phyloP scores from a whole-genome alignment of 1,139 yeast species.

The Suhomyces kunorum region DNA sequence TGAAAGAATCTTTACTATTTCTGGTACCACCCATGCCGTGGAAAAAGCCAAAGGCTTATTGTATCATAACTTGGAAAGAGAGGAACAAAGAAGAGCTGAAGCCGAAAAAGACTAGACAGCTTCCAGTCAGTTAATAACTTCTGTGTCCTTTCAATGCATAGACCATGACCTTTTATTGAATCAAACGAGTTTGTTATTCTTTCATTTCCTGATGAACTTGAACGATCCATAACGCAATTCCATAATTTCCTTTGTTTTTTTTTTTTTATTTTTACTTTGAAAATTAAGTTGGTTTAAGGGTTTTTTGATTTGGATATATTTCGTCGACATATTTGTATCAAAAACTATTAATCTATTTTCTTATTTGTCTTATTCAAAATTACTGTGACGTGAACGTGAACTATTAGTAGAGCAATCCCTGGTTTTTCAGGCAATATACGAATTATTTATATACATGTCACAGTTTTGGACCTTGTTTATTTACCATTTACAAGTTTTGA shows the following conservation, averaged over 20 bases:
- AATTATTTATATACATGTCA: background rate
- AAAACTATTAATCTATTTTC: constrained; percentile 8
- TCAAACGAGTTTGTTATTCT: background rate
- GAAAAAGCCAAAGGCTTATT: constrained; percentile 70
- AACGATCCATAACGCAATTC: background rate
- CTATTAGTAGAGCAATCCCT: constrained; percentile 4
- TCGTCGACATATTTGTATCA: constrained; percentile 5
- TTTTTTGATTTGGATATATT: constrained; percentile 4
- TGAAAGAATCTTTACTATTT: constrained; percentile 71
- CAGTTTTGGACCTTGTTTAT: background rate
- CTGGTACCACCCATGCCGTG: constrained; percentile 64
- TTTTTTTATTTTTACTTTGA: constrained; percentile 4
- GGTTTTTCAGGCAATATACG: background rate
- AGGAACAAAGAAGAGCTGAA: constrained; percentile 65
- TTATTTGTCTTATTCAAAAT: constrained; percentile 9
- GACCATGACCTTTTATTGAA: constrained; percentile 8
- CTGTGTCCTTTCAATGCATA: constrained; percentile 7
- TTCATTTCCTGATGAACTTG: constrained; percentile 1
- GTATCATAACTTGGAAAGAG: constrained; percentile 75
- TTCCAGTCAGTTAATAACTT: background rate
- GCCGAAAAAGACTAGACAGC: constrained; percentile 15
- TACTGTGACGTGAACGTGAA: constrained; percentile 10
- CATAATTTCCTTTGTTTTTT: constrained; percentile 4
- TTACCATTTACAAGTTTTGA: constrained; percentile 48
- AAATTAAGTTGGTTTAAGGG: constrained; percentile 9